Percentiles rank a stretch among this genome's conserved stretches.
Evolutionary conservation across 2,329 filamentous ascomycete species (phyloP).

Genomic region (Nemania bipapillata): DNA sequence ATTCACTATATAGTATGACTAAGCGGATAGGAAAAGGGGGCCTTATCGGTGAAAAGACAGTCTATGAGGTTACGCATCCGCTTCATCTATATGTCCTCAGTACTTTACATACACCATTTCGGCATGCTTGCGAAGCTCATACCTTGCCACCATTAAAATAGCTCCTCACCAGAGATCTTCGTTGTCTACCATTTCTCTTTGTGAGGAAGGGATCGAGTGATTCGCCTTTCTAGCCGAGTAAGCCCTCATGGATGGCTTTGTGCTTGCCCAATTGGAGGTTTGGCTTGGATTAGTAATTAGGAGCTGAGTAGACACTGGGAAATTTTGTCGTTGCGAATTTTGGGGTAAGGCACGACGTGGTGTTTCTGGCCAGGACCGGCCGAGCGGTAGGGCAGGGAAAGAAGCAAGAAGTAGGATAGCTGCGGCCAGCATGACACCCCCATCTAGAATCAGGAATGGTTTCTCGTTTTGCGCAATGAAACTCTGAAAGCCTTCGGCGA

Average conservation of each 20-base stretch:
- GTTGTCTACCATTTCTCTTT: conserved; percentile 47
- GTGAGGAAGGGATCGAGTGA: conserved; percentile 29
- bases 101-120: not conserved
- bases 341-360: conserved; percentile 31
- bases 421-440: conserved; percentile 44
- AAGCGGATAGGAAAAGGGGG: too few species aligned
- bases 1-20: too few species aligned
- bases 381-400: conserved; percentile 47
- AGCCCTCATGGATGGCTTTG: conserved; percentile 30
- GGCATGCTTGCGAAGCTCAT: not conserved
- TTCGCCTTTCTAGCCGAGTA: conserved; percentile 33
- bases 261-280: conserved; percentile 37
- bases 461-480: conserved; percentile 44
- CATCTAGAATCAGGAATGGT: conserved; percentile 48
- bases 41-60: not conserved
- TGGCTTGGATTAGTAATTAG: conserved; percentile 36
- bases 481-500: conserved; percentile 44
- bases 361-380: conserved; percentile 37
- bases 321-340: conserved; percentile 37
- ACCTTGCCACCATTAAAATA: not conserved
- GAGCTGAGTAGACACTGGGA: conserved; percentile 38
- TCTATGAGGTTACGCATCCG: not conserved
- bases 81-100: not conserved
- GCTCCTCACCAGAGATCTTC: conserved; percentile 48
- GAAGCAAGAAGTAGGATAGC: conserved; percentile 40